These are phyloP conservation scores for Russula abietina DNA, from an alignment of 768 basidiomycete genomes.

Conservation along the genomic window DNA sequence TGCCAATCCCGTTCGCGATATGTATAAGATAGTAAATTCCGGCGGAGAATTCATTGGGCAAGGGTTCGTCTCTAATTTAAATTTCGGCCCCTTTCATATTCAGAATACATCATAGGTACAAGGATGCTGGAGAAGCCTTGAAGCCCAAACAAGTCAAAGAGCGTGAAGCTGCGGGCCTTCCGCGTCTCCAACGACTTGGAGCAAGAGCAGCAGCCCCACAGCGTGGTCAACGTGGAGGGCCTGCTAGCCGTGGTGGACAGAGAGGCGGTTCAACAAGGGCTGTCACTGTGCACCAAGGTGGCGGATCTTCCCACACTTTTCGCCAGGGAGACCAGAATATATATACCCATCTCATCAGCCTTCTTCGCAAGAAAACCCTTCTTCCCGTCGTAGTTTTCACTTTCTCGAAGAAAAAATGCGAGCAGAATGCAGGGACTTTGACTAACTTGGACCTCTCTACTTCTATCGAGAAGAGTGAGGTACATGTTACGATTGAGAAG, in stretches of 20 bases:
- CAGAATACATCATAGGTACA: conserved; percentile 51
- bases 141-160: conserved; percentile 97
- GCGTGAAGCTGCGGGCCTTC: conserved; percentile 88
- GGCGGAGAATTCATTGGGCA: conserved; percentile 62
- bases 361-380: conserved; percentile 77
- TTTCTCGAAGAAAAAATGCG: conserved; percentile 93
- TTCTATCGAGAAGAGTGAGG: conserved; percentile 91
- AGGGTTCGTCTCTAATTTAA: conserved; percentile 46
- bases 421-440: conserved; percentile 90
- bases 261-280: conserved; percentile 34
- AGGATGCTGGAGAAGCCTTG: conserved; percentile 82
- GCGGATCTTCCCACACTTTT: conserved; percentile 44
- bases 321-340: conserved; percentile 84
- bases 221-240: conserved; percentile 41
- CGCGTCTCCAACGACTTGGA: conserved; percentile 78
- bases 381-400: conserved; percentile 96
- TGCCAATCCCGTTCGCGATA: conserved; percentile 84
- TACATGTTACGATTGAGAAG: conserved; percentile 90
- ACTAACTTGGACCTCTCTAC: conserved; percentile 84
- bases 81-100: background rate
- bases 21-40: conserved; percentile 88
- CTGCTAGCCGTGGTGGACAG: conserved; percentile 41
- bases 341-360: conserved; percentile 85
- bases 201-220: conserved; percentile 62
- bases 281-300: conserved; percentile 34